Evolutionary conservation across 768 basidiomycete genomes (phyloP), one percentile per base, ranked within the genome.

Genomic region (Lentinula guzmanii): DNA sequence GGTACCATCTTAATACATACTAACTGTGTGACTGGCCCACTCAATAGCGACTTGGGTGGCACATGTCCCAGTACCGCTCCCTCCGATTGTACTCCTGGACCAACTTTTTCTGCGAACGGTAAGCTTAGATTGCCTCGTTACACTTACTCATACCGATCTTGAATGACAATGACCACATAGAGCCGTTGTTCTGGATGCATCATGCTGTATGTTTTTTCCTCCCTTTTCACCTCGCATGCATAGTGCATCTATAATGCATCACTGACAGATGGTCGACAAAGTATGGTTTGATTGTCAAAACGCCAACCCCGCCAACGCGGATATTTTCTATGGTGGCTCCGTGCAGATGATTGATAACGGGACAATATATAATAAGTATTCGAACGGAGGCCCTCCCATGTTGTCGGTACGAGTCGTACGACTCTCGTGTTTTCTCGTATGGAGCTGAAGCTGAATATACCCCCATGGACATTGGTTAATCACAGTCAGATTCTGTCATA

Each of bases 261-360:
- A 28, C 28, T 28, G 28, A 28, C 37, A 39, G 67, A 75, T 74
- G 72, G 64, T 76, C 50, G 75, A 75, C 63, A 72, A 73, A 61
- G 56, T 75, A 18, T 75, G 75, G 75, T 73, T 45, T 53, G 70
- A 75, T 51, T 75, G 74, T 74, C 75, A 76, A 52, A 60, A 63
- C 55, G 61, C 59, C 8, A 51, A 71, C 60, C 24, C 63, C 2
- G 53, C 46, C 10, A 75, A 71, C 62, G 62, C 60, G 54, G 59
- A 61, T 55, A 67, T 68, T 33, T 75, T 68, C 63, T 63, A 64
- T 21, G 75, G 75, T 39, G 75, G 75, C 4, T 67, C 71, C 5
- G 67, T 72, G 3, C 65, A 73, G 50, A 64, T 65, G 42, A 18
- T 71, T 21, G 55, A 68, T 21, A 72, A 65, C 50, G 13, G 57